These are phyloP conservation scores for Penicillium bialowiezense DNA, from an alignment of 495 filamentous ascomycete genomes.

Conservation along the genomic window DNA sequence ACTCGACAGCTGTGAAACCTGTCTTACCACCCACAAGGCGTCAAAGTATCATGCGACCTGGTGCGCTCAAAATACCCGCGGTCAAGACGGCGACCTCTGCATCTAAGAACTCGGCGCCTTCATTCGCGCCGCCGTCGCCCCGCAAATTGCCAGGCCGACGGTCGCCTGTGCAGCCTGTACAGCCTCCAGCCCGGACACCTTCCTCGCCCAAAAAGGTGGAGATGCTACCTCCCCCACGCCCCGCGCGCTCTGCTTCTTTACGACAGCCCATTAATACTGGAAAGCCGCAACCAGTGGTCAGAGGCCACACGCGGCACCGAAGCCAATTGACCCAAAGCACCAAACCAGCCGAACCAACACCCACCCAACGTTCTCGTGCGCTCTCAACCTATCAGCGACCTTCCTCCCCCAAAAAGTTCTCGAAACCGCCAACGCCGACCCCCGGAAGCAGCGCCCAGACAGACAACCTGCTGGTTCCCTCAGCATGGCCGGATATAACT, in stretches of 20 bases:
- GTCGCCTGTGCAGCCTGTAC: slow-evolving; percentile 10
- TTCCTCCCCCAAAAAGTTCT: slow-evolving; percentile 62
- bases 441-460: slow-evolving; percentile 8
- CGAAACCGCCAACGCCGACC: slow-evolving; percentile 53
- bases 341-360: slow-evolving; percentile 14
- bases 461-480: slow-evolving; percentile 26
- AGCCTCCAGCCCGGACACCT: slow-evolving; percentile 17
- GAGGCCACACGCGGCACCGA: slow-evolving; percentile 35
- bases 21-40: slow-evolving; percentile 22
- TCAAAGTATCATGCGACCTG: slow-evolving; percentile 35
- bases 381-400: slow-evolving; percentile 70
- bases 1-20: slow-evolving; percentile 1
- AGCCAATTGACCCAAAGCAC: slow-evolving; percentile 33
- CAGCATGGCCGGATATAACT: slow-evolving; percentile 55
- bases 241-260: slow-evolving; percentile 40
- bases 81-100: slow-evolving; percentile 15
- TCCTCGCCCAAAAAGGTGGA: slow-evolving; percentile 36
- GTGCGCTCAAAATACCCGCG: slow-evolving; percentile 19
- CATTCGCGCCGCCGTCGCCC: slow-evolving; percentile 28
- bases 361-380: slow-evolving; percentile 39
- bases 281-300: slow-evolving; percentile 13
- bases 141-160: slow-evolving; percentile 20
- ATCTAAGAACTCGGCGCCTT: slow-evolving; percentile 18
- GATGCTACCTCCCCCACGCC: slow-evolving; percentile 38
- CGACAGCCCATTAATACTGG: slow-evolving; percentile 29